A percentile compares a stretch with the other conserved stretches of the same genome.
These are phyloP conservation scores for Calcarisporium arbuscula DNA, from an alignment of 2,329 filamentous ascomycete genomes.

Conservation along the genomic window DNA sequence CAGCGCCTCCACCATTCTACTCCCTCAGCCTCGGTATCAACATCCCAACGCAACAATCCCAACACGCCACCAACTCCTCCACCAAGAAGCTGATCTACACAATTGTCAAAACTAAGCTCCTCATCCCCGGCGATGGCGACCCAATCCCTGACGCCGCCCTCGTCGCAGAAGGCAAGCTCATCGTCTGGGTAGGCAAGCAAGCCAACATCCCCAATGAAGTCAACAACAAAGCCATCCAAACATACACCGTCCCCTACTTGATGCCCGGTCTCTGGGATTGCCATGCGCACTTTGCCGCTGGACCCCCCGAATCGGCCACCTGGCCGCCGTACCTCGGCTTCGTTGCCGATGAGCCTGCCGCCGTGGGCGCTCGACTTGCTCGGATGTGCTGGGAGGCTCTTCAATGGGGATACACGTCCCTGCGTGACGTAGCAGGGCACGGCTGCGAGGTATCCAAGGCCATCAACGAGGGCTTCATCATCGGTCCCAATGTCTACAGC, in stretches of 20 bases:
- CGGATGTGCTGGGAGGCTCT: conserved; percentile 30
- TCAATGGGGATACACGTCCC: conserved; percentile 41
- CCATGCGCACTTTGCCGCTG: conserved; percentile 40
- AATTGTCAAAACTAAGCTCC: conserved; percentile 24
- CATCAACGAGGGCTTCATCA: conserved; percentile 35
- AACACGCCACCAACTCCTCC: background rate
- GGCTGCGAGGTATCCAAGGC: conserved; percentile 34
- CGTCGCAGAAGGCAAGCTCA: conserved; percentile 28
- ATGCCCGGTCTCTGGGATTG: conserved; percentile 49
- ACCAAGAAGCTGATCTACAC: conserved; percentile 22
- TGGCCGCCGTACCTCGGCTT: conserved; percentile 16
- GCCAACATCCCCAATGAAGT: conserved; percentile 23
- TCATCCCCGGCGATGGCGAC: conserved; percentile 30
- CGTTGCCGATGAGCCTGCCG: conserved; percentile 23
- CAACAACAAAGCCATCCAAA: conserved; percentile 18
- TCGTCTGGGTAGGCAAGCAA: conserved; percentile 28
- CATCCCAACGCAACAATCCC: background rate
- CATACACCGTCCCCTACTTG: conserved; percentile 30
- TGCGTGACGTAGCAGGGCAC: conserved; percentile 41
- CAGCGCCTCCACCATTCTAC: too few relatives aligned
- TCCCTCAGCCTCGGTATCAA: too few relatives aligned
- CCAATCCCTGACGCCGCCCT: conserved; percentile 25
- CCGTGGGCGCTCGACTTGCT: conserved; percentile 31
- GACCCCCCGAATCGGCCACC: conserved; percentile 12
- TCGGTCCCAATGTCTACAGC: conserved; percentile 42